Evolutionary conservation across 2,329 filamentous ascomycete species (phyloP), one percentile per base, ranked within the genome.

Genomic region (Magnaporthiopsis rhizophila): DNA sequence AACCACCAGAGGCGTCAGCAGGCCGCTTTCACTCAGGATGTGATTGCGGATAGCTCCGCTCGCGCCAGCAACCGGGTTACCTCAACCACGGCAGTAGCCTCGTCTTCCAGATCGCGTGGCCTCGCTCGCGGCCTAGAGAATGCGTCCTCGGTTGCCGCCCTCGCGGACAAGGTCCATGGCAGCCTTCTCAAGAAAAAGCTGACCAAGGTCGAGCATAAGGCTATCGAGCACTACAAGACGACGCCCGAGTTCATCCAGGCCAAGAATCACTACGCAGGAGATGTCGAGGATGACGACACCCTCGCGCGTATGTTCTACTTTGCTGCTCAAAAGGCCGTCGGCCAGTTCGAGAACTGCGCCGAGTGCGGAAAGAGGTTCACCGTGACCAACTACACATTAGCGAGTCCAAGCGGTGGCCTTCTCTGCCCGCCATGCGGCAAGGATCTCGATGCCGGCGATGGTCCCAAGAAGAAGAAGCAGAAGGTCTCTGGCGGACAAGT

Each of bases 331-430:
- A 57, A 63, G 38, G 87, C 88, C 1, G 74, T 88, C n/a, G 92
- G 91, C 2, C 94, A 98, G 74, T 85, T 94, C 72, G 92, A 90
- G 67, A 93, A 97, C 69, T 98, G 94, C 73, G 92, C 90, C 67
- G 78, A 88, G 3, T 98, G 94, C 74, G 82, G 84, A 58, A 96
- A 95, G 74, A 87, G 92, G 53, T 98, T 98, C 72, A 97, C 92
- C 0, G 93, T 98, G 59, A 97, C 94, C 0, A 84, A 91, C 0
- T 97, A 97, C 77, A 92, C 89, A 67, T 89, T 92, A 68, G 84
- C 88, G 34, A 92, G 90, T 0, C 89, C 91, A 0, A 82, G 89
- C n/a, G 93, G 93, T 4, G 92, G 92, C 21, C 80, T 98, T n/a
- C 80, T 97, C 1, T 98, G 94, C 73, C 82, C 83, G 3, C 86